phyloP scores from a whole-genome alignment of 345 rosid species.

The Melastoma malabathricum region DNA sequence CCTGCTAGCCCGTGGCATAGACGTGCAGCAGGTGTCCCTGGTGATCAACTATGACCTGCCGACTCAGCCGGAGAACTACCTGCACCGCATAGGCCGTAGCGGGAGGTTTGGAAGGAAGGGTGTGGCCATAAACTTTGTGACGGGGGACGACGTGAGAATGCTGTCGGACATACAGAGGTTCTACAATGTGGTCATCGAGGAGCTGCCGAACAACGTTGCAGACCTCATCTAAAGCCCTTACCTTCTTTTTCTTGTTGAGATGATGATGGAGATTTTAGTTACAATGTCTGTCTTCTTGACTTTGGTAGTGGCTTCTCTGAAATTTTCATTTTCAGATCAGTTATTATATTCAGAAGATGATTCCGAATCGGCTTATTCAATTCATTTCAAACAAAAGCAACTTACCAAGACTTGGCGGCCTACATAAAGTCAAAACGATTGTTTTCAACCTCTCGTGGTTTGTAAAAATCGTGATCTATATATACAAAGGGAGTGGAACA shows the following conservation, averaged over 20 bases:
- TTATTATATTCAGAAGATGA: too few species aligned
- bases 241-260: neutral
- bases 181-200: constrained; percentile 51
- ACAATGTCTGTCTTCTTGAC: too few species aligned
- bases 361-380: too few species aligned
- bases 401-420: too few species aligned
- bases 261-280: too few species aligned
- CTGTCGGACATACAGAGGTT: constrained; percentile 57
- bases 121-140: constrained; percentile 66
- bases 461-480: too few species aligned
- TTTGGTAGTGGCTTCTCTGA: too few species aligned
- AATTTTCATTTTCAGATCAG: too few species aligned
- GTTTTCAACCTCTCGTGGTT: too few species aligned
- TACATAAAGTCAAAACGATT: too few species aligned
- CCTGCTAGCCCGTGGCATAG: constrained; percentile 79
- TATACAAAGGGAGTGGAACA: too few species aligned
- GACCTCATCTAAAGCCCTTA: constrained; percentile 34
- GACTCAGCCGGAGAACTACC: constrained; percentile 83
- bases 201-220: constrained; percentile 52
- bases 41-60: constrained; percentile 79
- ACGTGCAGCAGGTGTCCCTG: constrained; percentile 85
- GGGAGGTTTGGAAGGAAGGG: constrained; percentile 88
- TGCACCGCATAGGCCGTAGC: constrained; percentile 74
- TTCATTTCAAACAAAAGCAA: too few species aligned
- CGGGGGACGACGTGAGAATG: constrained; percentile 59